Base-by-base conservation (phyloP, 345 rosid species). In the Gynandropsis gynandra region DNA sequence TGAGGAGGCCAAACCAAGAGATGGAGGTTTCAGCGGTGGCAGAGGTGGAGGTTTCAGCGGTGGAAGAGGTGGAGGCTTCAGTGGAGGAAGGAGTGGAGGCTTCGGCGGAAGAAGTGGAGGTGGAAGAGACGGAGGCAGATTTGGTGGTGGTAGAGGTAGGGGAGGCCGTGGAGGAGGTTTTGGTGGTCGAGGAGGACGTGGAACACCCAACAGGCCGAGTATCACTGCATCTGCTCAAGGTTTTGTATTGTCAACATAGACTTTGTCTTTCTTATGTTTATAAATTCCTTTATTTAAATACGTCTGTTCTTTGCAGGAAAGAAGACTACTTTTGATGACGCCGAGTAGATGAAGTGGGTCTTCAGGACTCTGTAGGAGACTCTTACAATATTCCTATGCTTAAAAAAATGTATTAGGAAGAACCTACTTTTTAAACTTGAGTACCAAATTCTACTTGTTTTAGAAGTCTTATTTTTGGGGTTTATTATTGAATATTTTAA, bases 1-100 rank as follows among this genome's bases (percentile, higher is more conserved):
- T 21, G 64, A 65, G 0, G 89, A 80, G 71, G 85, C 74, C 53
- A 77, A 35, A 47, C 92, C 80, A 14, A 79, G 70, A 64, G 83
- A 10, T 0, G n/a, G 11, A 1, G 39, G 58, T 5, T n/a, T n/a
- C n/a, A n/a, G n/a, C n/a, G n/a, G n/a, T n/a, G n/a, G n/a, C n/a
- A n/a, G n/a, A n/a, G n/a, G n/a, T n/a, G n/a, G n/a, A n/a, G n/a
- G n/a, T n/a, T n/a, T n/a, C n/a, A n/a, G n/a, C n/a, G n/a, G n/a
- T n/a, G n/a, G n/a, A n/a, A n/a, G n/a, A n/a, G n/a, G n/a, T n/a
- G n/a, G n/a, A n/a, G n/a, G n/a, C n/a, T n/a, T n/a, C n/a, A n/a
- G n/a, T n/a, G n/a, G n/a, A n/a, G n/a, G n/a, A n/a, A n/a, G n/a
- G n/a, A n/a, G n/a, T n/a, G n/a, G n/a, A n/a, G 68, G 75, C 3